Evolutionary conservation across 176 grass and related monocot species (phyloP).

Genomic region (Carex littledalei): DNA sequence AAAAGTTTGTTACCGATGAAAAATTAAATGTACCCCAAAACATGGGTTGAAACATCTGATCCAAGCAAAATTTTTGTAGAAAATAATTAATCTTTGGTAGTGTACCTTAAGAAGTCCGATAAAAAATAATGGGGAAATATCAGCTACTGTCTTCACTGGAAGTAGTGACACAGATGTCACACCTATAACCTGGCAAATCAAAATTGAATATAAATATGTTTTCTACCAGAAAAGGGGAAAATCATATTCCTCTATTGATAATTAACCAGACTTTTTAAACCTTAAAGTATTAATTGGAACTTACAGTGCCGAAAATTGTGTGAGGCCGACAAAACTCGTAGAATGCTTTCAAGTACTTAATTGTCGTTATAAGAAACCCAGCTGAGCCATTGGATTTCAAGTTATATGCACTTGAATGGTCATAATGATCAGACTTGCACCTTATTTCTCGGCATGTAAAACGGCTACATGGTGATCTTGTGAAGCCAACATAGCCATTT

Average conservation of each 20-base stretch:
- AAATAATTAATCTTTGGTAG: not conserved
- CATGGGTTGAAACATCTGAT: not conserved
- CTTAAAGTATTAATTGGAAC: not conserved
- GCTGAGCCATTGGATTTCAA: not conserved
- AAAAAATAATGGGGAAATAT: conserved; percentile 43
- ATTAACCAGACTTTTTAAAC: not conserved
- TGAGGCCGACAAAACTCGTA: conserved; percentile 68
- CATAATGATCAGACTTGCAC: not conserved
- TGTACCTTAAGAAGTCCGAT: conserved; percentile 50
- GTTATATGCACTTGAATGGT: not conserved
- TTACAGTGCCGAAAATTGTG: conserved; percentile 75
- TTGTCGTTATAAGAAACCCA: not conserved
- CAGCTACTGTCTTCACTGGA: conserved; percentile 40
- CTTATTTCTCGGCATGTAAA: not conserved
- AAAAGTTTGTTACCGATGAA: not conserved
- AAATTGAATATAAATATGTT: not conserved
- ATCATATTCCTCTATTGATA: not conserved
- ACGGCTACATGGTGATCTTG: not conserved
- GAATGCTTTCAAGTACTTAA: conserved; percentile 38
- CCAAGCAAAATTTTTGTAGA: not conserved
- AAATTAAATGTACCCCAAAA: not conserved
- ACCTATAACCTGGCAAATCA: conserved; percentile 52
- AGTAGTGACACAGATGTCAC: conserved; percentile 70
- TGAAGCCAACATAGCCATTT: not conserved
- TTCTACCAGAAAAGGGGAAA: not conserved